Base-by-base conservation (phyloP, 73 alveolate species). In the Breviolum minutum region DNA sequence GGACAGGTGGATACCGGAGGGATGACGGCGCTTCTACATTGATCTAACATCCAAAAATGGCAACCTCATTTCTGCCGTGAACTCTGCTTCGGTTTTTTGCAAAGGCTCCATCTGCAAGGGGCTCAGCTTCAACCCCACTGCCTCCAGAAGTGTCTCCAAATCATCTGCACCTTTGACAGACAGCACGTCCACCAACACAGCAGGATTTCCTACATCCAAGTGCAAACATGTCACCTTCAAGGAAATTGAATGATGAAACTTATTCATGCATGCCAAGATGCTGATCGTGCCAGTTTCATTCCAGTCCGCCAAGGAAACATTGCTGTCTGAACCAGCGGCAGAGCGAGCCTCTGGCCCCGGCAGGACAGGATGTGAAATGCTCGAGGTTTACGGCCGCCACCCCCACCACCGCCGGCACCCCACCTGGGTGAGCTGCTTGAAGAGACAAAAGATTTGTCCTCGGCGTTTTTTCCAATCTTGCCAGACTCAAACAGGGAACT, bases 391-490 rank as follows among this genome's bases (percentile, higher is more conserved):
- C 87, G 29, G 63, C 64, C 32, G 24, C 74, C 14, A 54, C 63
- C 11, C 54, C 63, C 22, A 61, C 9, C 87, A n/a, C 54, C 60
- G 26, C 24, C 63, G 63, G 29, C 63, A 12, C 68, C 48, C n/a
- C 30, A 70, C 96, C 96, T 90, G 96, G 96, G 77, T 90, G 30
- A 90, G 74, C 87, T 90, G 96, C 76, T 90, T 90, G 96, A 90
- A 90, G 63, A 90, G 74, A 87, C 96, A 90, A 54, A 90, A 90
- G 96, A 90, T 90, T 30, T 90, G 96, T 54, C 96, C 88, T 80
- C 32, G 54, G 88, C 88, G 6, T n/a, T 71, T 11, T 13, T 8
- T 24, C 54, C 8, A 73, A 24, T 16, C n/a, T n/a, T 17, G 82
- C 82, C n/a, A n/a, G n/a, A 16, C 82, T 5, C 82, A 40, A 40